A percentile compares a stretch with the other conserved stretches of the same genome.
phyloP scores from a whole-genome alignment of 179 eudicot genomes.

The Nepenthes alata region DNA sequence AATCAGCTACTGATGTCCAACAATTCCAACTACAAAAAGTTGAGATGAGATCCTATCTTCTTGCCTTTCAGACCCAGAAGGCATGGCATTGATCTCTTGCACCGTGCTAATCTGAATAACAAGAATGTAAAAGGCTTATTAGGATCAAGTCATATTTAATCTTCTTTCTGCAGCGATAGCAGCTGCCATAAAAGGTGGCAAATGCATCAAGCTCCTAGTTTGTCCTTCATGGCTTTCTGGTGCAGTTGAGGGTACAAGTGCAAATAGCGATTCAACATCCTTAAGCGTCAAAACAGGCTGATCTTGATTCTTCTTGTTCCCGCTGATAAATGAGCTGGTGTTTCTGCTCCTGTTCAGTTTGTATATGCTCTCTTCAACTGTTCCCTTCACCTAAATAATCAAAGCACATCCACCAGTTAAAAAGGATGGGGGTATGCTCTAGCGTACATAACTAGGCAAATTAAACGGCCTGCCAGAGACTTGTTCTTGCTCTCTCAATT shows the following conservation, averaged over 20 bases:
- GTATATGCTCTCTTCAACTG: slow-evolving; percentile 88
- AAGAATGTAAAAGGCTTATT: too few relatives aligned
- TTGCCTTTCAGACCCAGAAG: too few relatives aligned
- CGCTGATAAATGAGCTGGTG: slow-evolving; percentile 49
- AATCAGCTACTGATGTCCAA: too few relatives aligned
- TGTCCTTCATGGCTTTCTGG: slow-evolving; percentile 17
- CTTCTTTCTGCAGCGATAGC: slow-evolving; percentile 84
- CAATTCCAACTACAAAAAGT: too few relatives aligned
- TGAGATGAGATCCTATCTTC: too few relatives aligned
- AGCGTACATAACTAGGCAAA: too few relatives aligned
- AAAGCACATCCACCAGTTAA: not conserved
- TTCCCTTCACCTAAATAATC: slow-evolving; percentile 60
- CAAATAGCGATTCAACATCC: slow-evolving; percentile 72
- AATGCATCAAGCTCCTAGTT: slow-evolving; percentile 40
- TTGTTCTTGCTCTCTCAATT: too few relatives aligned
- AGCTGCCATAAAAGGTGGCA: slow-evolving; percentile 80
- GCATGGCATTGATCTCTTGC: too few relatives aligned
- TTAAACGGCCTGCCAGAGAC: too few relatives aligned
- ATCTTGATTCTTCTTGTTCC: slow-evolving; percentile 79
- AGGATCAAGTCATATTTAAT: slow-evolving; percentile 4
- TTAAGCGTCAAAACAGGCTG: slow-evolving; percentile 65
- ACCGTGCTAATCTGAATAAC: too few relatives aligned
- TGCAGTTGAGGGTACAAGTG: slow-evolving; percentile 20
- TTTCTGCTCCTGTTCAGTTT: slow-evolving; percentile 60
- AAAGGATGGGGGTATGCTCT: not conserved